Evolutionary conservation across 768 basidiomycete genomes (phyloP).

Genomic region (Pleurotus djamor): DNA sequence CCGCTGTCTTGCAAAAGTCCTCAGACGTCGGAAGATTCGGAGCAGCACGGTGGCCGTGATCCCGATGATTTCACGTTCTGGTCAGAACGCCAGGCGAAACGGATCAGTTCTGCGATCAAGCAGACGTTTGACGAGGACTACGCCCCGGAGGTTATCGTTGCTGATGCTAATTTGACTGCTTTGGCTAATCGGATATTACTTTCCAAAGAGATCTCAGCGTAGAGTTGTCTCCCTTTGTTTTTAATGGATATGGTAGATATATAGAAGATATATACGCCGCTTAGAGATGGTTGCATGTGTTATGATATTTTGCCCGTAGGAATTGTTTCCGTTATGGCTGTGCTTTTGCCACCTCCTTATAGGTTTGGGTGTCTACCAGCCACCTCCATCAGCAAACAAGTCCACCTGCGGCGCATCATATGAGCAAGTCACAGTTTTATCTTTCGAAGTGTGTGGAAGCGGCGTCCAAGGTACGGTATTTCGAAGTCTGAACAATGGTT

Average conservation of each 20-base stretch:
- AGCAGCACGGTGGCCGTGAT: slow-evolving; percentile 50
- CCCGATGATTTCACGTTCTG: slow-evolving; percentile 95
- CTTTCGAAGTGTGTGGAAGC: slow-evolving; percentile 47
- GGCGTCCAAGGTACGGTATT: slow-evolving; percentile 34
- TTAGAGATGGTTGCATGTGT: neutral
- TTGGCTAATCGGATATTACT: slow-evolving; percentile 83
- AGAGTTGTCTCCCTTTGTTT: neutral
- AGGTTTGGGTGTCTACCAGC: neutral
- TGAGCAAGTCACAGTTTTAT: slow-evolving; percentile 51
- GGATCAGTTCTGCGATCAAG: slow-evolving; percentile 77
- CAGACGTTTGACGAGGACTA: slow-evolving; percentile 89
- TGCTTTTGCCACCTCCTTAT: neutral
- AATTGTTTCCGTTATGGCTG: neutral
- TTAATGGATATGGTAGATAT: neutral
- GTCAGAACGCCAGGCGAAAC: slow-evolving; percentile 86
- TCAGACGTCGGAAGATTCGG: slow-evolving; percentile 20
- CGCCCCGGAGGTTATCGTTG: slow-evolving; percentile 86
- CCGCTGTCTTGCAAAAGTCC: slow-evolving; percentile 61
- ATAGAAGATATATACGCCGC: neutral
- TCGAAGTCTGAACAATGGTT: neutral
- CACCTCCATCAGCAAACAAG: neutral
- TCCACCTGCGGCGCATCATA: slow-evolving; percentile 11
- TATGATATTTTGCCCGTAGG: neutral
- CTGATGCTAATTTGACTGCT: slow-evolving; percentile 88
- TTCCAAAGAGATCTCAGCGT: slow-evolving; percentile 57